Percentiles rank a stretch among this genome's conserved stretches.
These are phyloP conservation scores for cucumber (Cucumis sativus) DNA, from an alignment of 306 rosid species.

Conservation along the genomic window Cucumber_9930_V3 NC_026655.2:26122001-26122500, in stretches of 20 bases:
- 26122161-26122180: constrained; percentile 14
- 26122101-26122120: constrained; percentile 34
- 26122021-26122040: not conserved
- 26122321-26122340: constrained; percentile 41
- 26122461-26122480: not conserved
- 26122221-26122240: constrained; percentile 32
- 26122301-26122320: constrained; percentile 44
- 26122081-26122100: constrained; percentile 80
- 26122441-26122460: not conserved
- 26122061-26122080: constrained; percentile 87
- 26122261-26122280: constrained; percentile 79
- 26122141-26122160: constrained; percentile 4
- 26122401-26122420: not conserved
- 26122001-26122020: not conserved
- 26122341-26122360: not conserved
- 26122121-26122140: constrained; percentile 26
- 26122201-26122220: constrained; percentile 40
- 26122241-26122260: constrained; percentile 48
- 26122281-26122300: constrained; percentile 50
- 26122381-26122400: not conserved
- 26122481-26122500: not conserved
- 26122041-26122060: constrained; percentile 43
- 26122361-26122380: not conserved
- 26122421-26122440: not conserved
- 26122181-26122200: constrained; percentile 25